Conservation (phyloP, 2,329 filamentous ascomycete genomes). For the Paecilomyces variotii region DNA sequence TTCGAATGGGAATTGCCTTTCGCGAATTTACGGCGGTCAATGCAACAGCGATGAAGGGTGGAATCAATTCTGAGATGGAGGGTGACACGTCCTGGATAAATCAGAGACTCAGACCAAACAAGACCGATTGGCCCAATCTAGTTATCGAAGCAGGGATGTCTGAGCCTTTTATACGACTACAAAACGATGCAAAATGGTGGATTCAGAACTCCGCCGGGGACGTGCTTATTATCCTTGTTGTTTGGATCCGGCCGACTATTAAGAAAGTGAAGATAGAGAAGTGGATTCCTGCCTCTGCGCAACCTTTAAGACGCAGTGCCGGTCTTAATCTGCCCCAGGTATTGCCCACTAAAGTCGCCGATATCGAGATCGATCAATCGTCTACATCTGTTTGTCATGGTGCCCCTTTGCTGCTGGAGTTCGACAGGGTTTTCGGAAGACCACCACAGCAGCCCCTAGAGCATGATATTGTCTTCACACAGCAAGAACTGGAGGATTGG, state of each 20-base stretch:
- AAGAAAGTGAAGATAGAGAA: too few species aligned
- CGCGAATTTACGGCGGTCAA: not conserved
- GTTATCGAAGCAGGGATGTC: too few species aligned
- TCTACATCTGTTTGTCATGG: not conserved
- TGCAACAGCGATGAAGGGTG: not conserved
- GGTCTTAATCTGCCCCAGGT: too few species aligned
- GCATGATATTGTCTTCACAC: not conserved
- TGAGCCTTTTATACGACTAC: too few species aligned
- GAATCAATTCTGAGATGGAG: not conserved
- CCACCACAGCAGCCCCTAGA: not conserved
- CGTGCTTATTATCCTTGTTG: too few species aligned
- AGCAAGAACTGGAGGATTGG: not conserved
- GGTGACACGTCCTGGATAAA: not conserved
- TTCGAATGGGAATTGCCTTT: not conserved
- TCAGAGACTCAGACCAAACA: not conserved
- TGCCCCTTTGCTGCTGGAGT: not conserved
- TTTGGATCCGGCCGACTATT: too few species aligned
- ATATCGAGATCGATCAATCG: not conserved
- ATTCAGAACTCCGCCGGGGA: too few species aligned
- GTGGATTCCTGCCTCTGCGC: too few species aligned
- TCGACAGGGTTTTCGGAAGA: not conserved
- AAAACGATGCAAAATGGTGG: too few species aligned
- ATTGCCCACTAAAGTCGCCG: not conserved
- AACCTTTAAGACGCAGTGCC: too few species aligned
- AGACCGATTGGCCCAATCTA: too few species aligned